These are phyloP conservation scores for Backusella tarrabulga DNA, from an alignment of 192 early-diverging fungal species.

Conservation along the genomic window DNA sequence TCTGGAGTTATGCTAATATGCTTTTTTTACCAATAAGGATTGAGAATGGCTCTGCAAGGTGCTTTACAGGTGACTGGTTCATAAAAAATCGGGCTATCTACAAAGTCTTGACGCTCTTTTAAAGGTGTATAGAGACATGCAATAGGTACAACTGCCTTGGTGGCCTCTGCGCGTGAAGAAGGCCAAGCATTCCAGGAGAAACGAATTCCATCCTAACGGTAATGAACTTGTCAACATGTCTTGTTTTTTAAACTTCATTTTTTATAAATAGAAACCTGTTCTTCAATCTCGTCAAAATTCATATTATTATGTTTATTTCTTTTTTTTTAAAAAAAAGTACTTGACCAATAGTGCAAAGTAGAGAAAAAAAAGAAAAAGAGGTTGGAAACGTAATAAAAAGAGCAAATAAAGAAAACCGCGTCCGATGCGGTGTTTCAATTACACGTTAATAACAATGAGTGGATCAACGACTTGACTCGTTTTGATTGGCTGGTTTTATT, in stretches of 20 bases:
- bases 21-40: slow-evolving; percentile 86
- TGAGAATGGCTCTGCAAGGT: slow-evolving; percentile 93
- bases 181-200: slow-evolving; percentile 99
- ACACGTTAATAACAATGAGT: neutral
- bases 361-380: neutral
- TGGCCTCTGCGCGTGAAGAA: slow-evolving; percentile 89
- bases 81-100: slow-evolving; percentile 78
- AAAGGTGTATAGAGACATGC: slow-evolving; percentile 91
- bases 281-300: slow-evolving; percentile 89
- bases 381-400: neutral
- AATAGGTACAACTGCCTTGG: slow-evolving; percentile 93
- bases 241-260: no score
- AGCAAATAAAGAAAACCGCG: neutral
- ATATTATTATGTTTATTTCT: slow-evolving; percentile 33
- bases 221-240: neutral
- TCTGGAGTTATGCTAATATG: neutral
- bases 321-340: neutral
- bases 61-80: slow-evolving; percentile 98
- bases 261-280: slow-evolving; percentile 45
- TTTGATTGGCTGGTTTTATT: neutral
- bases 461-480: neutral
- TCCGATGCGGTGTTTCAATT: neutral
- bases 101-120: slow-evolving; percentile 85
- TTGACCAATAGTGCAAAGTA: no score
- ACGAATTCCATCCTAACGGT: slow-evolving; percentile 76